A percentile compares a stretch with the other conserved stretches of the same genome.
Evolutionary conservation across 495 filamentous ascomycete species (phyloP).

Genomic region (Aspergillus ostianus): DNA sequence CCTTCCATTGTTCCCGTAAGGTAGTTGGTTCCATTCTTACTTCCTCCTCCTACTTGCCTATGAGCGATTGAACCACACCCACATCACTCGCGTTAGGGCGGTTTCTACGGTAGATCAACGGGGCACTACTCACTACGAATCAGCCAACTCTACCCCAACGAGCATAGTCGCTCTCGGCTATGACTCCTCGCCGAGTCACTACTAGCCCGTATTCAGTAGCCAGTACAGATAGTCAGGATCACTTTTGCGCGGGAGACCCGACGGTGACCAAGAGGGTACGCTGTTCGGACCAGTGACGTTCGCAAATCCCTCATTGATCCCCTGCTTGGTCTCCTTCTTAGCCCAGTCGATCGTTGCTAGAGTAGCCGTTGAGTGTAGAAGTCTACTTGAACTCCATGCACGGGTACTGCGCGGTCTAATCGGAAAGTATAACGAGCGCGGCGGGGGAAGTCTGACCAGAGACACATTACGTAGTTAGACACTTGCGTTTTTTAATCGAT

Average conservation of each 20-base stretch:
- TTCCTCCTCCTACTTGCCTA: background rate
- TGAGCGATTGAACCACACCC: background rate
- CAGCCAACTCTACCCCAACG: background rate
- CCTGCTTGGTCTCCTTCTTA: conserved; percentile 4
- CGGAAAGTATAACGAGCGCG: background rate
- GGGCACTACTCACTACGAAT: background rate
- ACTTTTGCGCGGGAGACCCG: background rate
- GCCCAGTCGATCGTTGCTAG: conserved; percentile 17
- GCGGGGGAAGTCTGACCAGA: conserved; percentile 2
- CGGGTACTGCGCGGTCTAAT: conserved; percentile 1
- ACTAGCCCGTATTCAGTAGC: too few relatives aligned
- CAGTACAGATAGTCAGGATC: background rate
- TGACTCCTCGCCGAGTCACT: too few relatives aligned
- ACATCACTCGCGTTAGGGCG: background rate
- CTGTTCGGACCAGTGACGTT: conserved; percentile 10
- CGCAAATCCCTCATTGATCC: background rate
- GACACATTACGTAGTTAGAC: conserved; percentile 10
- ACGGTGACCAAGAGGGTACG: background rate
- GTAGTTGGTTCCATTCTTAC: too few relatives aligned
- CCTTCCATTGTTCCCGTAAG: background rate
- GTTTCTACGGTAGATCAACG: background rate
- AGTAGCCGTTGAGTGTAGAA: conserved; percentile 18
- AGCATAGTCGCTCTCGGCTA: too few relatives aligned
- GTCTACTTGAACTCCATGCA: conserved; percentile 15
- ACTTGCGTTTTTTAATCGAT: background rate